Evolutionary conservation across 257 asterid species (phyloP).

Genomic region (Solanum raphanifolium): DNA sequence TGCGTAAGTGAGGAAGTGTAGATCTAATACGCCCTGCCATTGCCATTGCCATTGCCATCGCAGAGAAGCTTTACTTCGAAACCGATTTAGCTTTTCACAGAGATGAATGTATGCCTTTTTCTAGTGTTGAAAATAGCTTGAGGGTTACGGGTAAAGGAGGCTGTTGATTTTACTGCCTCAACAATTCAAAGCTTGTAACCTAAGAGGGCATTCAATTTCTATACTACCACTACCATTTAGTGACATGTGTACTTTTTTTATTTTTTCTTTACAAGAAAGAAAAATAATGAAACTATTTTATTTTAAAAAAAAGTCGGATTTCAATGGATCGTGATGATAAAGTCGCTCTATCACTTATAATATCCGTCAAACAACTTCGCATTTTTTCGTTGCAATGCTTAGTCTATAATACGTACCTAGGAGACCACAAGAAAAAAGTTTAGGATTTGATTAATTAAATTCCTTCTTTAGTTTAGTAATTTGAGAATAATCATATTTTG

Average conservation of each 20-base stretch:
- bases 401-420: too few relatives aligned
- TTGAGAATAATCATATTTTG: background rate
- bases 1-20: slow-evolving; percentile 45
- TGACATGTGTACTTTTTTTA: background rate
- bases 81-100: background rate
- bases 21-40: slow-evolving; percentile 66
- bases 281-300: background rate
- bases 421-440: background rate
- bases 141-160: background rate
- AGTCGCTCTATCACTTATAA: background rate
- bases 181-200: background rate
- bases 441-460: background rate
- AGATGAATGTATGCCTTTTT: background rate
- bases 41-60: slow-evolving; percentile 47
- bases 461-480: background rate
- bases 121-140: background rate
- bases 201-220: background rate
- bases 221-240: background rate
- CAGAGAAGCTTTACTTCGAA: background rate
- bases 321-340: background rate
- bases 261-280: background rate
- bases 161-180: background rate
- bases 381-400: too few relatives aligned
- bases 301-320: background rate
- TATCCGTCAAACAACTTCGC: too few relatives aligned